These are phyloP conservation scores for Coemansia sp. DNA, from an alignment of 192 early-diverging fungal species.

Conservation along the genomic window DNA sequence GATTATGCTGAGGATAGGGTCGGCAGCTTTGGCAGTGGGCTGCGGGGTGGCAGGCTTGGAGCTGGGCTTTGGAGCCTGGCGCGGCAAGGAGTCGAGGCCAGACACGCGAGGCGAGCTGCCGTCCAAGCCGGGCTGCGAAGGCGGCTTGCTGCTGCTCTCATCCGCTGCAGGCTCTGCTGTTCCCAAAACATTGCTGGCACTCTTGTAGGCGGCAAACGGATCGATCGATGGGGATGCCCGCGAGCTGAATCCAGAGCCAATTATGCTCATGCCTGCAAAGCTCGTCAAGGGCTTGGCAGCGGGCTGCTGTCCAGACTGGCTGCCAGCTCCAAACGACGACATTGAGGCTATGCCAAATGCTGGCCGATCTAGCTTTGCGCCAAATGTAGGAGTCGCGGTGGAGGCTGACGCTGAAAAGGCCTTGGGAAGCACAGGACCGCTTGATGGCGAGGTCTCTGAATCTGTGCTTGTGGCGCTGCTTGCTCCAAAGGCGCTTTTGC, in stretches of 20 bases:
- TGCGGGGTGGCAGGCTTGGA: background rate
- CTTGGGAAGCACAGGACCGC: constrained; percentile 17
- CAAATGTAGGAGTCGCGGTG: constrained; percentile 24
- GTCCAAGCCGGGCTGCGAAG: background rate
- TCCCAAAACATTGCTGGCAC: background rate
- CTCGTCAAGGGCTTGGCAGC: background rate
- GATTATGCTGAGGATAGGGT: constrained; percentile 14
- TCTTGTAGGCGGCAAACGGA: constrained; percentile 6
- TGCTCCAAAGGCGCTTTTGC: constrained; percentile 1
- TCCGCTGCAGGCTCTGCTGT: background rate
- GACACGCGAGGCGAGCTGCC: background rate
- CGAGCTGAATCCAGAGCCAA: constrained; percentile 22
- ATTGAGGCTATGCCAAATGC: constrained; percentile 48
- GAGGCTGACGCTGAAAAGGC: constrained; percentile 22
- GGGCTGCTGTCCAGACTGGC: background rate
- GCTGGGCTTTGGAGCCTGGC: background rate
- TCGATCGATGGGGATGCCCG: background rate
- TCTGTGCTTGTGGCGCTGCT: no score
- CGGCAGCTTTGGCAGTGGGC: background rate
- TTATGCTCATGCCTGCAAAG: constrained; percentile 16
- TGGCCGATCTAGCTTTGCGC: constrained; percentile 32
- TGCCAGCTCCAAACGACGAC: constrained; percentile 22
- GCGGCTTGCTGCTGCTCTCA: background rate
- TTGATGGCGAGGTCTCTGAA: no score
- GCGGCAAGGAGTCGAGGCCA: background rate